Conservation (phyloP, 2,329 filamentous ascomycete species). For the Arthrinium puccinioides region DNA sequence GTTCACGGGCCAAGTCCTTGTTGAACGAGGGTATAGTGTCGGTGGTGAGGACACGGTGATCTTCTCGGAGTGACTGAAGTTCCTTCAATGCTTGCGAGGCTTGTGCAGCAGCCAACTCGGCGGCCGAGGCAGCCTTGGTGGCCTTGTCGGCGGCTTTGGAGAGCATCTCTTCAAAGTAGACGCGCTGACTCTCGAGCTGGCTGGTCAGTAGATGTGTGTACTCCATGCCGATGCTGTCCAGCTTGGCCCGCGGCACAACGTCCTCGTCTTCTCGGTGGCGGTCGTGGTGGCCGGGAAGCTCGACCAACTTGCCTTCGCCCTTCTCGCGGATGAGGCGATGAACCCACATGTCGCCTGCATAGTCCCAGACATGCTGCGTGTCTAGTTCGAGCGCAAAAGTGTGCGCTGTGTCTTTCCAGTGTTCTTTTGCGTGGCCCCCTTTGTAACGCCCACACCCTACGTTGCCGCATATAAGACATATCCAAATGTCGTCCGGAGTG, state of each 20-base stretch:
- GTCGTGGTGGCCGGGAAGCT: constrained; percentile 57
- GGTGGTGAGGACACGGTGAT: constrained; percentile 42
- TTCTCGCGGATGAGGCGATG: constrained; percentile 93
- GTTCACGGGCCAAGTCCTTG: constrained; percentile 62
- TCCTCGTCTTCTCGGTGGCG: constrained; percentile 44
- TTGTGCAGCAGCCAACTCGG: constrained; percentile 51
- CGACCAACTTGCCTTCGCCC: constrained; percentile 84
- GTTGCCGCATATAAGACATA: constrained; percentile 88
- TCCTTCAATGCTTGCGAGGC: constrained; percentile 42
- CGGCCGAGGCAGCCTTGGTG: constrained; percentile 59
- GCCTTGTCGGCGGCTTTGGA: constrained; percentile 88
- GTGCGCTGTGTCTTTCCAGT: constrained; percentile 85
- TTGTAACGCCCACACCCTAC: constrained; percentile 94
- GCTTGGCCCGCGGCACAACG: constrained; percentile 61
- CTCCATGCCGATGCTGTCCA: constrained; percentile 78
- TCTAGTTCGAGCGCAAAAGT: constrained; percentile 88
- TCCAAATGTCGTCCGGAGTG: constrained; percentile 79
- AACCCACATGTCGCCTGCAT: constrained; percentile 90
- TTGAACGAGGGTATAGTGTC: constrained; percentile 63
- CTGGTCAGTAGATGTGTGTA: constrained; percentile 91
- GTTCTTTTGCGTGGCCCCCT: constrained; percentile 83
- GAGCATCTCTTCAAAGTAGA: constrained; percentile 91
- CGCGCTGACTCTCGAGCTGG: constrained; percentile 85
- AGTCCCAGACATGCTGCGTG: constrained; percentile 97
- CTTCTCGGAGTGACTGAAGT: constrained; percentile 43